phyloP scores from a whole-genome alignment of 2,329 filamentous ascomycete species.

The Ophiostoma populinum region DNA sequence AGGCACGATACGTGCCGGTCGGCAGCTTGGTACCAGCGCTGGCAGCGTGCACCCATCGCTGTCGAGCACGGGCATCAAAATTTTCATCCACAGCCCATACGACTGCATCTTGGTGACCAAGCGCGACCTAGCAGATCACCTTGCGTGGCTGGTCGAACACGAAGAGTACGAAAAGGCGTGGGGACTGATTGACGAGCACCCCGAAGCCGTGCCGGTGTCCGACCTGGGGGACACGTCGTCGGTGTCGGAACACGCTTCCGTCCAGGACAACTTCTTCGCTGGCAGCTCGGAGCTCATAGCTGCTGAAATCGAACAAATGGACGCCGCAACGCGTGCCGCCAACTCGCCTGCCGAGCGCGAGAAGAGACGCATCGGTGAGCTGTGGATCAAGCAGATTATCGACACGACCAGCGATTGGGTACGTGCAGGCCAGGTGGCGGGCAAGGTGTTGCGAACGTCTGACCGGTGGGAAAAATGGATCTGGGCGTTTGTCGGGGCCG shows the following conservation, averaged over 20 bases:
- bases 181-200: constrained; percentile 76
- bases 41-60: constrained; percentile 33
- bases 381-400: constrained; percentile 82
- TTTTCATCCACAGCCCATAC: constrained; percentile 92
- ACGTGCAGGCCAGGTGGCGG: constrained; percentile 62
- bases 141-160: constrained; percentile 71
- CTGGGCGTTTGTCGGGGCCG: constrained; percentile 72
- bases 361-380: constrained; percentile 76
- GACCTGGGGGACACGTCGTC: constrained; percentile 17
- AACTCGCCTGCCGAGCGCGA: constrained; percentile 64
- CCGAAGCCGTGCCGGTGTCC: constrained; percentile 42
- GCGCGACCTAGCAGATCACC: constrained; percentile 68
- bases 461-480: constrained; percentile 91
- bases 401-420: constrained; percentile 51
- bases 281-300: neutral
- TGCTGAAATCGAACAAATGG: constrained; percentile 17
- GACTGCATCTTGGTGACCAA: constrained; percentile 90
- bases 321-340: constrained; percentile 37
- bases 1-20: constrained; percentile 8
- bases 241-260: constrained; percentile 12
- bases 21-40: constrained; percentile 5
- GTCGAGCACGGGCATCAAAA: constrained; percentile 41
- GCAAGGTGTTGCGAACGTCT: constrained; percentile 63
- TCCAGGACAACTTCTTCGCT: constrained; percentile 31
- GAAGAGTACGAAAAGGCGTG: constrained; percentile 72